Base-by-base conservation (phyloP, 2,329 filamentous ascomycete genomes). In the Beauveria rudraprayagi region DNA sequence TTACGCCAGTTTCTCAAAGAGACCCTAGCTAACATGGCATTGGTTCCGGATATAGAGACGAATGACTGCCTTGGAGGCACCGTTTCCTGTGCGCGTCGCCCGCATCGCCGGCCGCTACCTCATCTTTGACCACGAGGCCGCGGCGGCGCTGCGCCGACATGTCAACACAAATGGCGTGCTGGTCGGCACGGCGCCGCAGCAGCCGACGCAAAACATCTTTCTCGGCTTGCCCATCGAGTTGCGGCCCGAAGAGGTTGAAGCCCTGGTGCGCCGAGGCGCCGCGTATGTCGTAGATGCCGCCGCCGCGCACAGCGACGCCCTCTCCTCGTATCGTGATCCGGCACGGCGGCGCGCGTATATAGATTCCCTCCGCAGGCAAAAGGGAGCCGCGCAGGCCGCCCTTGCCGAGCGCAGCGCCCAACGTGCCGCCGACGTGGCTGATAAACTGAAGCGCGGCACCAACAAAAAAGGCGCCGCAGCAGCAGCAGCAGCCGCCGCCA, bases 131-230 rank as follows among this genome's bases (percentile, higher is more conserved):
- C 84, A 91, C 68, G 84, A 92, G 70, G 85, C 87, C 65, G 88
- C 92, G 63, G 86, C 89, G 68, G 83, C 88, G 72, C 80, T 96
- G 64, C 89, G 94, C 66, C 86, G 90, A 64, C 80, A 85, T 68
- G 84, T 96, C 77, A 87, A 91, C 72, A 91, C 96, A 68, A 92
- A 89, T 70, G 92, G 92, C 65, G 88, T 94, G 37, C 81, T 96
- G 60, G 87, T 90, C 63, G 94, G 94, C 61, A 92, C 90, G 8
- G 85, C 96, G 34, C 93, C 94, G 2, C 92, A 97, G 75, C 88
- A 91, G 61, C 92, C 92, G 6, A 93, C 95, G 67, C 94, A 99
- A 75, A 97, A 96, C 76, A 83, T 96, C 62, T 97, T 97, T 71
- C 83, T 93, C 62, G 91, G 92, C 51, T 77, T 97, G 55, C 94